Evolutionary conservation across 257 asterid genomes (phyloP), one percentile per base, ranked within the genome.

Genomic region (Lantana camara): DNA sequence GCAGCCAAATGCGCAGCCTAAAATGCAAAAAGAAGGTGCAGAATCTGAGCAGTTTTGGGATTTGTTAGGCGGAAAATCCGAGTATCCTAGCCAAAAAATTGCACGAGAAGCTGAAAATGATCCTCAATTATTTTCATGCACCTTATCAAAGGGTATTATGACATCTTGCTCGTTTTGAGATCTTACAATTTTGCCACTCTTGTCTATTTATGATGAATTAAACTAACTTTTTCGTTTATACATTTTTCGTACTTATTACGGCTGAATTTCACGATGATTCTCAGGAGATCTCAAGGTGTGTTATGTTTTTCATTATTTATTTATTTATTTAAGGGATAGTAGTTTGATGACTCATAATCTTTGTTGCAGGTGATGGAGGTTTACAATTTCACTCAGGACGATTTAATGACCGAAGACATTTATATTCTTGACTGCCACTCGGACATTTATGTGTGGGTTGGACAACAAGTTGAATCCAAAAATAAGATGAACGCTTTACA

Each of bases 21-120:
- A 83, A 74, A 75, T 85, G 75, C 96, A 81, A 64, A 95, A 95
- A 54, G 99, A 95, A 88, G 98, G 99, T 66, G 82, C 89, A 22
- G 99, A 95, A 65, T 73, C 90, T 50, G 98, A 95, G 69, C 99
- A 86, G 73, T 91, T 95, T 57, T 95, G 99, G 99, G 96, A 91
- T 40, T 77, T 95, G 71, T 76, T 95, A 77, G 83, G 95, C 53
- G 99, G 99, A 64, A 95, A 95, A 77, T 83, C 94, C 23, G 98
- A 91, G 83, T 95, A 95, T 75, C 85, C 88, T n/a, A 85, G 95
- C 86, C 96, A 85, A 77, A 95, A 86, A 83, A 80, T 95, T 56
- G 81, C 82, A 63, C 80, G 86, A 75, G 89, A 79, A 80, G 79
- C 89, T 42, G 99, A 95, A 78, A 75, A 77, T 7, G 99, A 95